Evolutionary conservation across 2,329 filamentous ascomycete genomes (phyloP).

Genomic region (Chalaropsis thielavioides): DNA sequence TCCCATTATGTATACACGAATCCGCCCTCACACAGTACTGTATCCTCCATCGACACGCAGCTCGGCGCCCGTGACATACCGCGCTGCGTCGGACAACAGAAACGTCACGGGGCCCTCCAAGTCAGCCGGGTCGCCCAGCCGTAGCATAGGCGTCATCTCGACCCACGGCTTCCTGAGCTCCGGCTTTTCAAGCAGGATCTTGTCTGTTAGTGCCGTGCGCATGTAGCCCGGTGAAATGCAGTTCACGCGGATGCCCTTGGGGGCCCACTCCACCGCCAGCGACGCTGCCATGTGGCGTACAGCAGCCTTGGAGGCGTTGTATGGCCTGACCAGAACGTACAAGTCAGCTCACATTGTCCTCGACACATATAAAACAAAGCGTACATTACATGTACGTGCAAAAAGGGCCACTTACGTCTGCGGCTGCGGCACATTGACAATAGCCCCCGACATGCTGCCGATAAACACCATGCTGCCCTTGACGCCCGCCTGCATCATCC

Average conservation of each 20-base stretch:
- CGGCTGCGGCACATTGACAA: constrained; percentile 91
- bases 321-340: constrained; percentile 39
- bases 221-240: constrained; percentile 94
- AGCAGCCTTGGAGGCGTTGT: constrained; percentile 86
- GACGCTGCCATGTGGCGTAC: constrained; percentile 77
- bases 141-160: constrained; percentile 77
- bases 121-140: constrained; percentile 85
- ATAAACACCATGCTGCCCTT: constrained; percentile 85
- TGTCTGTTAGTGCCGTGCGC: constrained; percentile 85
- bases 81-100: constrained; percentile 63
- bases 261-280: constrained; percentile 87
- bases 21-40: constrained; percentile 36
- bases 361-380: background rate
- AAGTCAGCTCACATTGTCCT: background rate
- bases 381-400: background rate
- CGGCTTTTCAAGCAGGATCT: constrained; percentile 87
- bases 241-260: constrained; percentile 78
- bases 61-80: constrained; percentile 59
- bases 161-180: constrained; percentile 84
- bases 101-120: constrained; percentile 88
- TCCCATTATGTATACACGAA: no score
- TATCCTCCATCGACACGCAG: constrained; percentile 79
- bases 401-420: constrained; percentile 45
- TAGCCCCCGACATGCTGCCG: constrained; percentile 83
- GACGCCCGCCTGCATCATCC: constrained; percentile 68